Evolutionary conservation across 179 eudicot genomes (phyloP), one percentile per base, ranked within the genome.

Genomic region (Beta corolliflora): DNA sequence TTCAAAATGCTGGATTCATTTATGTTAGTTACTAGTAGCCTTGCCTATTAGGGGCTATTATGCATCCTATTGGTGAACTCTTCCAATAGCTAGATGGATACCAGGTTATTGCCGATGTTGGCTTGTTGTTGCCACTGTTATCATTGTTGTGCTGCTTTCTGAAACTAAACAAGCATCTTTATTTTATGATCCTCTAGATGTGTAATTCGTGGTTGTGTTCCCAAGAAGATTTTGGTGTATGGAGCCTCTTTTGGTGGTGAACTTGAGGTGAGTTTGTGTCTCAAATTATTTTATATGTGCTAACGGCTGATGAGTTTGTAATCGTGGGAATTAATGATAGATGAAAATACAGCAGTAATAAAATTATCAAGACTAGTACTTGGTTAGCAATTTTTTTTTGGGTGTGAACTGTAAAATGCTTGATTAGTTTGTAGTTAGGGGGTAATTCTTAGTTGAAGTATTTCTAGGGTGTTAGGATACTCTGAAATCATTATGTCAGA

Each of bases 191-290:
- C 15, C 77, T 75, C 52, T 87, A 94, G 99, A 83, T 96, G 99
- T 84, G 99, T 96, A 55, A 90, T 96, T 81, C 98, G 98, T 79
- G 99, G 99, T 18, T 96, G 99, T 89, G 99, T 96, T 82, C 99
- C 99, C 18, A 96, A 96, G 86, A 96, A 96, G 93, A 96, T 96
- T 83, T 84, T 94, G 90, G 98, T 96, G 73, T 96, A 96, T 87
- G 99, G 98, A 45, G 97, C 97, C 54, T 23, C 96, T 58, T 93
- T 86, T 85, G 94, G 97, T 67, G 89, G 96, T 74, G 99, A 96
- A 87, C 88, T 96, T 85, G 92, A 94, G 97, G 99, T 94, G 83
- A 87, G 84, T 54, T 84, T 41, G 21, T 66, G 52, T n/a, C 71
- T 73, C 44, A 48, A 1, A 55, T 52, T 50, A 71, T 14, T 19